phyloP scores from a whole-genome alignment of 495 filamentous ascomycete species.

The Glutinoglossum americanum region DNA sequence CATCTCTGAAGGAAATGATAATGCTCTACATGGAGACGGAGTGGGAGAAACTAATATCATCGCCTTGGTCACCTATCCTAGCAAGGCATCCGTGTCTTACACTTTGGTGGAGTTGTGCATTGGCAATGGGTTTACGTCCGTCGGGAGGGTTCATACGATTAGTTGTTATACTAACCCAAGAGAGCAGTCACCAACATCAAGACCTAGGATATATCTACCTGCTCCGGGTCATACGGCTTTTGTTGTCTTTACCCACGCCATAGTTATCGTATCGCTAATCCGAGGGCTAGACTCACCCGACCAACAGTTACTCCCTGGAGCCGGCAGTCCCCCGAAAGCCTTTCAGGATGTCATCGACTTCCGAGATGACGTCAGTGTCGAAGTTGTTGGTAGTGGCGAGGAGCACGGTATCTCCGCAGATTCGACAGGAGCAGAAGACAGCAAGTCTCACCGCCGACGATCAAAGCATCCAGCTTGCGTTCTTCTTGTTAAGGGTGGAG shows the following conservation, averaged over 20 bases:
- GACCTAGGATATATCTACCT: conserved; percentile 57
- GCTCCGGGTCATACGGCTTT: conserved; percentile 61
- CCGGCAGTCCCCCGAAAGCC: conserved; percentile 28
- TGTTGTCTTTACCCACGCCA: conserved; percentile 50
- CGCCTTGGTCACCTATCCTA: conserved; percentile 7
- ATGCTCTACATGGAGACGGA: conserved; percentile 1
- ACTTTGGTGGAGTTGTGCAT: conserved; percentile 21
- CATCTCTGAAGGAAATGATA: conserved; percentile 6
- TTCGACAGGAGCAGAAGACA: conserved; percentile 14
- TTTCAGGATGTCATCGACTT: conserved; percentile 79
- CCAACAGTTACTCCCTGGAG: conserved; percentile 45
- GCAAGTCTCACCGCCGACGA: conserved; percentile 24
- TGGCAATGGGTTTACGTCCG: conserved; percentile 8
- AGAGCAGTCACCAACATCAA: conserved; percentile 13
- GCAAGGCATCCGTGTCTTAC: conserved; percentile 12
- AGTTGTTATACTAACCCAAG: conserved; percentile 33
- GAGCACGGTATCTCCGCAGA: conserved; percentile 23
- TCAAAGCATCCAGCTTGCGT: conserved; percentile 42
- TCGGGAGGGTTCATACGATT: conserved; percentile 38
- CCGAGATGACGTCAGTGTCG: conserved; percentile 36
- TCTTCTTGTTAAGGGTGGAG: conserved; percentile 56
- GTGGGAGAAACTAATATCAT: conserved; percentile 11
- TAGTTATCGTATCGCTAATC: conserved; percentile 52
- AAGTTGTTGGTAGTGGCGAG: conserved; percentile 37
- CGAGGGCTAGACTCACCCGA: conserved; percentile 38